These are phyloP conservation scores for Mucor indicus DNA, from an alignment of 371 early-diverging fungal genomes.

Conservation along the genomic window DNA sequence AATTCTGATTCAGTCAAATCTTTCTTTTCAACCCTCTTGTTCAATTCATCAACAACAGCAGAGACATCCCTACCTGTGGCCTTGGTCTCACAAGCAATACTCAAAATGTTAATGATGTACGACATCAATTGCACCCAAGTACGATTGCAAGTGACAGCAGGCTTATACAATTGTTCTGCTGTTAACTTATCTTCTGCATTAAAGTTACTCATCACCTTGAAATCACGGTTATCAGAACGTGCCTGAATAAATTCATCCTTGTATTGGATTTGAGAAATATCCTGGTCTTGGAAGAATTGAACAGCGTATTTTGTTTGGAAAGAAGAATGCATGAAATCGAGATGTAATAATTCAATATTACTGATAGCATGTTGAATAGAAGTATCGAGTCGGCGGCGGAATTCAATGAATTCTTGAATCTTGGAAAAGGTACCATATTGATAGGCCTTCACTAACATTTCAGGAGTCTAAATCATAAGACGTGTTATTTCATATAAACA, in stretches of 20 bases:
- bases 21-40: constrained; percentile 8
- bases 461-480: constrained; percentile 63
- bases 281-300: constrained; percentile 57
- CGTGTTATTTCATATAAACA: background rate
- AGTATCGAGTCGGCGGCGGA: constrained; percentile 65
- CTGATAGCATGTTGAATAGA: constrained; percentile 73
- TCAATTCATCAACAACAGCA: constrained; percentile 14
- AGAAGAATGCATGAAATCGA: constrained; percentile 53
- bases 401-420: constrained; percentile 85
- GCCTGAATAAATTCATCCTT: constrained; percentile 32
- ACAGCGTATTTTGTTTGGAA: constrained; percentile 53
- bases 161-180: constrained; percentile 39
- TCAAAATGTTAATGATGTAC: constrained; percentile 27
- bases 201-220: constrained; percentile 57
- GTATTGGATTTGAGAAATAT: constrained; percentile 47
- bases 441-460: constrained; percentile 84
- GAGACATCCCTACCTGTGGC: constrained; percentile 15
- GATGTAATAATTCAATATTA: constrained; percentile 54
- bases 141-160: constrained; percentile 35
- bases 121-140: constrained; percentile 37
- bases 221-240: constrained; percentile 64
- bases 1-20: constrained; percentile 27
- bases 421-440: constrained; percentile 86
- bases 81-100: constrained; percentile 30
- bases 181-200: constrained; percentile 35